Base-by-base conservation (phyloP, 192 early-diverging fungal genomes). In the Gigaspora rosea region DNA sequence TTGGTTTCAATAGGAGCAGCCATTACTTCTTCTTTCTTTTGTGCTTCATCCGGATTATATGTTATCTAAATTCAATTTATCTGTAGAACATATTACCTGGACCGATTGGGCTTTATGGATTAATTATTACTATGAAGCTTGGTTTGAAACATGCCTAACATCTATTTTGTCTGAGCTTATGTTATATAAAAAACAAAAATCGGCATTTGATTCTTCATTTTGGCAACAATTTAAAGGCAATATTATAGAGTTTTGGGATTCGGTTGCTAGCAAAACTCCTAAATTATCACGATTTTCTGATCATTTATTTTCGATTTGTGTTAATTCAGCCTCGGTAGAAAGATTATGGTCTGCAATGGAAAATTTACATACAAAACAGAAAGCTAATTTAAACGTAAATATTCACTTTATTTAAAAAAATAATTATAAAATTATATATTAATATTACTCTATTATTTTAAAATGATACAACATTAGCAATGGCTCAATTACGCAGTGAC, bases 81-180 rank as follows among this genome's bases (percentile, higher is more conserved):
- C 33, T 27, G 27, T 27, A 16, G 2, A 2, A n/a, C 27, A 62
- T 20, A 0, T 64, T 48, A 49, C 12, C 50, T 75, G 47, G 49
- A 32, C 20, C 22, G 8, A 50, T n/a, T 57, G 61, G 61, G 46
- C 46, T 16, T n/a, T 62, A 75, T 63, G 18, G 58, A 9, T 74
- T 46, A 48, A n/a, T 22, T 74, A 74, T 46, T 72, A 72, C 27
- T 74, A 74, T 74, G 6, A 63, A 41, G 73, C 61, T 62, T 74
- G 46, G 58, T 74, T 63, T 62, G 32, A 50, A 46, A 27, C 61
- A 63, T 33, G 8, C 16, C 73, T 22, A 50, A 74, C 18, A 62
- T 35, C 6, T 16, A 71, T 71, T 71, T 48, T 70, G 13, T 36
- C 22, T 11, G 32, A 71, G 56, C 56, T 56, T 71, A 8, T 50